Conservation (phyloP, 306 rosid species). For the Pterocarpus macrocarpus region DNA sequence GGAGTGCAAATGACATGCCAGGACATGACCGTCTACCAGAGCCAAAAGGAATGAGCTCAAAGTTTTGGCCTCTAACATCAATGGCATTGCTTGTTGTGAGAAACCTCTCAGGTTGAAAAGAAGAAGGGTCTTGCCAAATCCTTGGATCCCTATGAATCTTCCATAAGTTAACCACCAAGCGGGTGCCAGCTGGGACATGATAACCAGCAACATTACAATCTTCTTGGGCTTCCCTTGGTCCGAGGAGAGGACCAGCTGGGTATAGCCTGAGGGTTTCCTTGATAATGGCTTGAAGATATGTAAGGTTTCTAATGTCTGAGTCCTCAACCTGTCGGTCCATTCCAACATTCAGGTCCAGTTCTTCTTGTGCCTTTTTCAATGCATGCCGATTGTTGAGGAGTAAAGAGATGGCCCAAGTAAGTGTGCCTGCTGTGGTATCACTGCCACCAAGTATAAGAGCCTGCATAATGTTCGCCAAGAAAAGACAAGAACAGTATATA, state of each 20-base stretch:
- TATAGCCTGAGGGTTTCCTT: slow-evolving; percentile 64
- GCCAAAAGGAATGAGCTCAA: slow-evolving; percentile 70
- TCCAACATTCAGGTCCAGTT: slow-evolving; percentile 62
- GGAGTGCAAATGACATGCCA: slow-evolving; percentile 64
- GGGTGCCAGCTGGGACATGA: slow-evolving; percentile 58
- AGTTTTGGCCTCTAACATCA: slow-evolving; percentile 64
- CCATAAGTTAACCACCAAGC: slow-evolving; percentile 62
- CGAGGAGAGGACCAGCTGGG: slow-evolving; percentile 67
- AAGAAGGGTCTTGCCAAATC: slow-evolving; percentile 59
- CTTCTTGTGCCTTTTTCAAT: slow-evolving; percentile 61
- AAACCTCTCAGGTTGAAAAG: slow-evolving; percentile 64
- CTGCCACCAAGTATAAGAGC: slow-evolving; percentile 65
- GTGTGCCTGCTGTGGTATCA: slow-evolving; percentile 58
- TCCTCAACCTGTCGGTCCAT: slow-evolving; percentile 58
- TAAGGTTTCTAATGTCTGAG: slow-evolving; percentile 52
- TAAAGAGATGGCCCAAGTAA: slow-evolving; percentile 67
- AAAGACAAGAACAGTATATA: neutral
- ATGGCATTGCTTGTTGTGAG: slow-evolving; percentile 31
- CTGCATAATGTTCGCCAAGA: slow-evolving; percentile 16
- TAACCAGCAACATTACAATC: slow-evolving; percentile 62
- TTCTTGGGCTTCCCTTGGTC: slow-evolving; percentile 62
- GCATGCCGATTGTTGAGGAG: slow-evolving; percentile 56
- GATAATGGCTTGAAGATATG: slow-evolving; percentile 60
- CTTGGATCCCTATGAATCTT: slow-evolving; percentile 73
- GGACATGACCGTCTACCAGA: slow-evolving; percentile 66